Base-by-base conservation (phyloP, 805 yeast genomes). In the Ogataea philodendri region DNA sequence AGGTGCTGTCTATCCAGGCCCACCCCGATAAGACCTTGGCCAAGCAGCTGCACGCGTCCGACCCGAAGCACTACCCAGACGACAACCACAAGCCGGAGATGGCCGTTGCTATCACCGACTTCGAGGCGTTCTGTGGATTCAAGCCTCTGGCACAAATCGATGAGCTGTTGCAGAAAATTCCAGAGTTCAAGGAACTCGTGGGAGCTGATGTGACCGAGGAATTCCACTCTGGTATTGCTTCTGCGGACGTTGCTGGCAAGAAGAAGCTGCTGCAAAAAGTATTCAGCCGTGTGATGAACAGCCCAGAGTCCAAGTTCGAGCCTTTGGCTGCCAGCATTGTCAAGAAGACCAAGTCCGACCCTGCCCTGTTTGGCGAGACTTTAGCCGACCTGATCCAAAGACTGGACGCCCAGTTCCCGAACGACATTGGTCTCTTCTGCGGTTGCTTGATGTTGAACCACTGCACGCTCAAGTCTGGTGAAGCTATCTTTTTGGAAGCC, bases 61-160 rank as follows among this genome's bases (percentile, higher is more conserved):
- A 93, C 65, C 97, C 98, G 38, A 78, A 79, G 54, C 84, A 93
- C 66, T 93, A 93, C 61, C 97, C 97, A 3, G 98, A 93, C 66
- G 95, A 82, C 60, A 93, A 93, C 69, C 98, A 93, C 66, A 93
- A 93, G 69, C 98, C 98, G n/a, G 98, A 93, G 64, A 93, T 93
- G 98, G 97, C 98, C 32, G 78, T 93, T 55, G 98, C 98, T 7
- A 80, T 93, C 35, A 89, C 97, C 15, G 85, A 78, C 42, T 93
- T 93, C 54, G 97, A 93, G 68, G 97, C 97, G 0, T 90, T 93
- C 66, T 93, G 98, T 65, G 98, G 98, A 0, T 93, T 93, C 70
- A 82, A 93, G 59, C 98, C 98, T 14, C 74, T 89, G 54, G 72
- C 69, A 22, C 83, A 88, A 63, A 74, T 93, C 49, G 81, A 81